Base-by-base conservation (phyloP, 2,329 filamentous ascomycete species). In the Huntiella savannae region DNA sequence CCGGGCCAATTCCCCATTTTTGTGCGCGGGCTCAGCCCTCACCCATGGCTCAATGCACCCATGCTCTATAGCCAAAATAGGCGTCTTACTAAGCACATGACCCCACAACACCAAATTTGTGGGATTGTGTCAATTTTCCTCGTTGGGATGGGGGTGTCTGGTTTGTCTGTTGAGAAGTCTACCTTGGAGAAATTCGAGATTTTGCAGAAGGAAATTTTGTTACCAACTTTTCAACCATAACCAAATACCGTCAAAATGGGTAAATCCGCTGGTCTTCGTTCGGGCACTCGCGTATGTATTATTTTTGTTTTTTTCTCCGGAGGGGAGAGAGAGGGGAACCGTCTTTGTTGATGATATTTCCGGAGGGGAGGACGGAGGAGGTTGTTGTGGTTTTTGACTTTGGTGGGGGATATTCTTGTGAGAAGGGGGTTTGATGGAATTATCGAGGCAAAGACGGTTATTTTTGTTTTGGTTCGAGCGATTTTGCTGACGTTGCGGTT, bases 221-320 rank as follows among this genome's bases (percentile, higher is more conserved):
- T 40, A 49, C 44, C 44, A 47, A 41, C 43, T 49, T 46, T 40
- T 40, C 40, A 49, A 47, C 33, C 45, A 50, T 43, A 48, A 41
- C 42, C 45, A 50, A 50, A 50, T 45, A 47, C 45, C 45, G 70
- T 68, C 74, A 75, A 71, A 65, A 85, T 85, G 81, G 79, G 79
- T 82, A 81, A 87, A 73, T 75, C 82, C 61, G 77, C 79, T 70
- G 82, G 82, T 85, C 77, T 87, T 63, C 77, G 83, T 67, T 74
- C 80, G 64, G 82, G 82, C 69, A 88, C 82, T 68, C 81, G 82
- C 69, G 77, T 82, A 77, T 57, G 77, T 77, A 58, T 41, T 52
- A 43, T 42, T 10, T 37, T 11, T 5, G 48, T 43, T 43, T 49
- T 43, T 42, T 46, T 46, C n/a, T n/a, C n/a, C 52, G 49, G 5